phyloP scores from a whole-genome alignment of 2,329 filamentous ascomycete genomes.

The Xylaria sp. region DNA sequence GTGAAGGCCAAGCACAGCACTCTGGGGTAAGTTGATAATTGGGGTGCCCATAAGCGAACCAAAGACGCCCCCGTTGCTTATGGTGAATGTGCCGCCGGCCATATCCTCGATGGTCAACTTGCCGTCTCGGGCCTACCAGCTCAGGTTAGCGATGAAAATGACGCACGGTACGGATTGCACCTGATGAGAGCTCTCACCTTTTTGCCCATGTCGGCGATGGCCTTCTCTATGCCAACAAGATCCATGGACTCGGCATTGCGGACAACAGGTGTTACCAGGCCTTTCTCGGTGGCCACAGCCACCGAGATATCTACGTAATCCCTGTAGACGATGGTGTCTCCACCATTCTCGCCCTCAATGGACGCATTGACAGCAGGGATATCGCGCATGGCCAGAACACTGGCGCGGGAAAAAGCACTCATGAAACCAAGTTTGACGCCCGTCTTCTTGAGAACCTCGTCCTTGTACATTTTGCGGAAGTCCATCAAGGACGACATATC shows the following conservation, averaged over 20 bases:
- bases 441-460: slow-evolving; percentile 93
- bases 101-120: slow-evolving; percentile 99
- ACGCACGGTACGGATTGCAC: not conserved
- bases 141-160: slow-evolving; percentile 22
- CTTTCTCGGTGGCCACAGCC: slow-evolving; percentile 96
- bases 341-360: slow-evolving; percentile 93
- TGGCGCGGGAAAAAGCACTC: slow-evolving; percentile 94
- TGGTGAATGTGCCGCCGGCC: slow-evolving; percentile 98
- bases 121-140: slow-evolving; percentile 82
- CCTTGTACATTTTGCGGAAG: slow-evolving; percentile 97
- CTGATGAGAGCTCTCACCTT: slow-evolving; percentile 70
- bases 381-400: slow-evolving; percentile 91
- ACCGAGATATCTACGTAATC: slow-evolving; percentile 99
- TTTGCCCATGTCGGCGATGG: slow-evolving; percentile 93
- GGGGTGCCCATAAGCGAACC: slow-evolving; percentile 97
- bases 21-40: slow-evolving; percentile 97
- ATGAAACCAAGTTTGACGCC: slow-evolving; percentile 99
- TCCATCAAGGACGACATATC: slow-evolving; percentile 99
- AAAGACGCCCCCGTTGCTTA: slow-evolving; percentile 97
- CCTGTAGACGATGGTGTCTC: slow-evolving; percentile 97
- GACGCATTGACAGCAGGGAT: slow-evolving; percentile 95
- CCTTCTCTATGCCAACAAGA: slow-evolving; percentile 86
- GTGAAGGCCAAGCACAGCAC: slow-evolving; percentile 89
- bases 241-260: slow-evolving; percentile 92
- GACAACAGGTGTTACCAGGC: slow-evolving; percentile 94